phyloP scores from a whole-genome alignment of 768 basidiomycete species.

The Leccinellum rugosiceps region DNA sequence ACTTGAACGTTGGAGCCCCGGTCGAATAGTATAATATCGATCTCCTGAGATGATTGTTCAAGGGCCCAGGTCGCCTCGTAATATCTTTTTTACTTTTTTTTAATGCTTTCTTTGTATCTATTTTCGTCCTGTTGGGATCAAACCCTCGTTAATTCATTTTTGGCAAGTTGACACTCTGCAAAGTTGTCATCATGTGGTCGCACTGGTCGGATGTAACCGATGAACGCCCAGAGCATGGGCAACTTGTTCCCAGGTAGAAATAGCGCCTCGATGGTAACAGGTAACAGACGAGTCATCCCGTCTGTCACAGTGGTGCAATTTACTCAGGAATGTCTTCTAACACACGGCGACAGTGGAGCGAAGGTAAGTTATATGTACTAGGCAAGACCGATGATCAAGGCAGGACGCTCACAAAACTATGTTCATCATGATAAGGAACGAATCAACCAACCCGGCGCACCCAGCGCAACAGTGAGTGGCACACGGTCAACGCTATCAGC shows the following conservation, averaged over 20 bases:
- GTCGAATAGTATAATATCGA: not conserved
- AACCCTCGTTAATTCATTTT: too few relatives aligned
- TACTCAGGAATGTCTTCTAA: not conserved
- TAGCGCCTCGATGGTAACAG: too few relatives aligned
- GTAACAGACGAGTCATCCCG: not conserved
- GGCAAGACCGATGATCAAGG: not conserved
- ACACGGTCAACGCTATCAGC: not conserved
- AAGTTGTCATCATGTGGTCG: not conserved
- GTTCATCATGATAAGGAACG: not conserved
- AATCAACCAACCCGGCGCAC: not conserved
- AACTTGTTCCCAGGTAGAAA: not conserved
- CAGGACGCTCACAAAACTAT: not conserved
- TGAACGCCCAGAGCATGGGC: not conserved
- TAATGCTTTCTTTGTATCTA: not conserved
- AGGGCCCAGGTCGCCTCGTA: not conserved
- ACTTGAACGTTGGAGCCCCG: too few relatives aligned
- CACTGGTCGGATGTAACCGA: not conserved
- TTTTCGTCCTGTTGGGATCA: too few relatives aligned
- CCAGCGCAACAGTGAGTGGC: not conserved
- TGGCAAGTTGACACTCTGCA: too few relatives aligned
- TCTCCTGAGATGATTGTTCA: not conserved
- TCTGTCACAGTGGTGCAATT: not conserved
- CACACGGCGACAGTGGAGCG: not conserved
- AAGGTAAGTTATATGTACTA: not conserved
- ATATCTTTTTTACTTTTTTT: too few relatives aligned